Evolutionary conservation across 2,329 filamentous ascomycete genomes (phyloP).

Genomic region (Diplodia mutila): DNA sequence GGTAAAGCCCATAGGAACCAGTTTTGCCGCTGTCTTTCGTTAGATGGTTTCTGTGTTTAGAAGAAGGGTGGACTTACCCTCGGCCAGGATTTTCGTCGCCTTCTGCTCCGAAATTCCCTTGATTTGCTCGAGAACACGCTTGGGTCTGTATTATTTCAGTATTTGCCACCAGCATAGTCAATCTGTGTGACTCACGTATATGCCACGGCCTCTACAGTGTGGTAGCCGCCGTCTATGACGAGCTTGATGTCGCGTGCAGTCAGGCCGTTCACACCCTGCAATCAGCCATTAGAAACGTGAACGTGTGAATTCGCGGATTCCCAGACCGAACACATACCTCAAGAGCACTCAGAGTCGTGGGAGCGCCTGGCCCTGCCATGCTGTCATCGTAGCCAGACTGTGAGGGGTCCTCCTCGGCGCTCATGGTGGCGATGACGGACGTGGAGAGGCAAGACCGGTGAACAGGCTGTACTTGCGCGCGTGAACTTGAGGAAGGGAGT

Average conservation of each 20-base stretch:
- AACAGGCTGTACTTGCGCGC: neutral
- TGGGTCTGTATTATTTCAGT: constrained; percentile 55
- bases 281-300: constrained; percentile 24
- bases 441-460: neutral
- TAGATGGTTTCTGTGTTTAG: constrained; percentile 13
- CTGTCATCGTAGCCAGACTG: constrained; percentile 67
- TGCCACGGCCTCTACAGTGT: constrained; percentile 93
- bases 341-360: constrained; percentile 80
- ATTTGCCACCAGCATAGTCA: neutral
- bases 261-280: constrained; percentile 79
- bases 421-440: constrained; percentile 45
- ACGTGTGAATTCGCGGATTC: neutral
- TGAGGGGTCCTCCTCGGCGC: constrained; percentile 63
- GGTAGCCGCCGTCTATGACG: constrained; percentile 86
- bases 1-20: constrained; percentile 98
- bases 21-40: constrained; percentile 72
- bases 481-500: neutral
- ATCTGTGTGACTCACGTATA: constrained; percentile 69
- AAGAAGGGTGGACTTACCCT: constrained; percentile 64
- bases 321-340: constrained; percentile 65
- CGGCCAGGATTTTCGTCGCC: constrained; percentile 84
- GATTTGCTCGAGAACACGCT: constrained; percentile 84
- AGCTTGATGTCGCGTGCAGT: constrained; percentile 96
- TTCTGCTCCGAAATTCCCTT: constrained; percentile 99
- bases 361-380: constrained; percentile 84